Percentiles rank a stretch among this genome's conserved stretches.
Evolutionary conservation across 2,329 filamentous ascomycete species (phyloP).

Genomic region (Alternaria hordeiaustralica): DNA sequence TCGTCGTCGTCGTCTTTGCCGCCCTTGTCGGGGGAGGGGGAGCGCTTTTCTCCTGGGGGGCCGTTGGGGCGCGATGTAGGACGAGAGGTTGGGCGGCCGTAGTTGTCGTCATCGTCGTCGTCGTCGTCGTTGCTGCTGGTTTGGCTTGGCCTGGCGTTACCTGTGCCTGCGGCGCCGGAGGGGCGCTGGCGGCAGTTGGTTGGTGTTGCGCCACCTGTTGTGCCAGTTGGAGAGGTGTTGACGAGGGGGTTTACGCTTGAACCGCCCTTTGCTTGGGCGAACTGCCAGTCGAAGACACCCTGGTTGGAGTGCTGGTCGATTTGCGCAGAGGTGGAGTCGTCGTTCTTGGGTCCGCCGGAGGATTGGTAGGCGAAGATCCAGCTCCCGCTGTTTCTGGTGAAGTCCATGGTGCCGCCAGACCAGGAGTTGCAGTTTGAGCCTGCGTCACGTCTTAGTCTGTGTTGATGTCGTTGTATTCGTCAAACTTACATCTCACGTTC

Average conservation of each 20-base stretch:
- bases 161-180: conserved; percentile 16
- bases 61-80: conserved; percentile 26
- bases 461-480: fast-evolving
- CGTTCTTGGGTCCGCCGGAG: conserved; percentile 56
- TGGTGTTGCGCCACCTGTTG: conserved; percentile 19
- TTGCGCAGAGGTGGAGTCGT: conserved; percentile 51
- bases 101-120: neutral
- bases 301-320: conserved; percentile 56
- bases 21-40: neutral
- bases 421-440: conserved; percentile 61
- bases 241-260: conserved; percentile 54
- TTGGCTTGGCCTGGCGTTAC: neutral
- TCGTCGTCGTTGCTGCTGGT: neutral
- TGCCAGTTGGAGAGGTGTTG: conserved; percentile 28
- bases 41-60: conserved; percentile 16
- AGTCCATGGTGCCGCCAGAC: conserved; percentile 60
- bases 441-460: conserved; percentile 26
- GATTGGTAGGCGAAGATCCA: conserved; percentile 61
- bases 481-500: conserved; percentile 59
- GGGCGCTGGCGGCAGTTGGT: conserved; percentile 42
- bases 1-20: neutral
- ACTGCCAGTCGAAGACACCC: conserved; percentile 54
- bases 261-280: conserved; percentile 59
- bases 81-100: conserved; percentile 15
- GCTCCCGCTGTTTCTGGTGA: conserved; percentile 50